A percentile compares a stretch with the other conserved stretches of the same genome.
phyloP scores from a whole-genome alignment of 331 rosid genomes.

The Ulmus americana region DNA sequence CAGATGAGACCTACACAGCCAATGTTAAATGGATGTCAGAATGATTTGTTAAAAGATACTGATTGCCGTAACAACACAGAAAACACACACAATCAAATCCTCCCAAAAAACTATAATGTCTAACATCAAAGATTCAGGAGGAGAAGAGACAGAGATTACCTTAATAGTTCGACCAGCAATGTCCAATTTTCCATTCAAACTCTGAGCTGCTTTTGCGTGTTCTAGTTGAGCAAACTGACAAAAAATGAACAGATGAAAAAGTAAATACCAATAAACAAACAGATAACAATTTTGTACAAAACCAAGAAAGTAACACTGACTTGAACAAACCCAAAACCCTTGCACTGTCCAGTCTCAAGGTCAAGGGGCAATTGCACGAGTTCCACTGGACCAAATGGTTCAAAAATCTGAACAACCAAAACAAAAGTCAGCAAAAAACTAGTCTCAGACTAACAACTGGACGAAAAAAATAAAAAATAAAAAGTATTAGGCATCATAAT shows the following conservation, averaged over 20 bases:
- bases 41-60: background rate
- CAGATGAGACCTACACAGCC: conserved; percentile 74
- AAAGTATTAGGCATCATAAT: background rate
- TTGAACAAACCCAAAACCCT: conserved; percentile 97
- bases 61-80: background rate
- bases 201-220: conserved; percentile 93
- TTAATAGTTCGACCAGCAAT: conserved; percentile 91
- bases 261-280: conserved; percentile 4
- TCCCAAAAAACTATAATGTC: background rate
- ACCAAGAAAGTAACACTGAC: conserved; percentile 41
- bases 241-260: conserved; percentile 16
- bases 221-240: conserved; percentile 89
- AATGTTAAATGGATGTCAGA: background rate
- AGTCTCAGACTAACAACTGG: conserved; percentile 1
- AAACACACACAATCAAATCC: conserved; percentile 1
- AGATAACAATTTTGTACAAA: background rate
- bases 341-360: conserved; percentile 94
- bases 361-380: conserved; percentile 92
- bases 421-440: conserved; percentile 8
- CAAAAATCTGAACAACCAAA: conserved; percentile 61
- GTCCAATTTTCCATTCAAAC: conserved; percentile 91
- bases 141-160: conserved; percentile 31
- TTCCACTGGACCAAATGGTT: conserved; percentile 95
- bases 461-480: conserved; percentile 5
- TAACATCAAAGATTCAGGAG: background rate